phyloP scores from a whole-genome alignment of 75 land plant genomes.

The Cunninghamia lanceolata region DNA sequence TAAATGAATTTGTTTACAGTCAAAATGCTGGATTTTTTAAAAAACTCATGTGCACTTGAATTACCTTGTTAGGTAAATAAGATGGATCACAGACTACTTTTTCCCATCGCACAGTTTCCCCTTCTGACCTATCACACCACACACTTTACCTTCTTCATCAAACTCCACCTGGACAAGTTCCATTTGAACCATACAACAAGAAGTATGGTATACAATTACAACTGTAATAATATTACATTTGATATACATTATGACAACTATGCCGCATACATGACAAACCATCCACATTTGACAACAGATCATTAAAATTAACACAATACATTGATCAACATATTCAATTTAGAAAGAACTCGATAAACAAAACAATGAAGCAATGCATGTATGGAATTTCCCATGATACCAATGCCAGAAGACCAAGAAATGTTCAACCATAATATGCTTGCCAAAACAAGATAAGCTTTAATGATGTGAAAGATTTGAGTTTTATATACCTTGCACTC shows the following conservation, averaged over 20 bases:
- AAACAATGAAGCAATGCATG: neutral
- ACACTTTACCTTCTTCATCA: conserved; percentile 54
- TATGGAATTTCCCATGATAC: neutral
- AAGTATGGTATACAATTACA: neutral
- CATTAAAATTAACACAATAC: neutral
- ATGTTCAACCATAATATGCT: neutral
- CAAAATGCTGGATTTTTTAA: neutral
- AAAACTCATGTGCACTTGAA: neutral
- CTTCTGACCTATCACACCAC: conserved; percentile 54
- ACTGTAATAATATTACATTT: neutral
- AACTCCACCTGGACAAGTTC: conserved; percentile 40
- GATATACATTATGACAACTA: neutral
- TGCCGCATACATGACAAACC: neutral
- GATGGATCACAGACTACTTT: conserved; percentile 64
- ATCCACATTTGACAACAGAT: neutral
- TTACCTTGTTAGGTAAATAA: conserved; percentile 47
- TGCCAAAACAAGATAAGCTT: neutral
- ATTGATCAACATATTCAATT: neutral
- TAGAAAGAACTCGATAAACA: neutral
- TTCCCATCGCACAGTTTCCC: conserved; percentile 46
- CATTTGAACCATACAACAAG: conserved; percentile 5
- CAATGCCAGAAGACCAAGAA: neutral
- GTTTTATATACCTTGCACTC: conserved; percentile 73
- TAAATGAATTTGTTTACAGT: neutral
- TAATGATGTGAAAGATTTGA: neutral